Base-by-base conservation (phyloP, 2,329 filamentous ascomycete genomes). In the Pseudocercospora fuligena region DNA sequence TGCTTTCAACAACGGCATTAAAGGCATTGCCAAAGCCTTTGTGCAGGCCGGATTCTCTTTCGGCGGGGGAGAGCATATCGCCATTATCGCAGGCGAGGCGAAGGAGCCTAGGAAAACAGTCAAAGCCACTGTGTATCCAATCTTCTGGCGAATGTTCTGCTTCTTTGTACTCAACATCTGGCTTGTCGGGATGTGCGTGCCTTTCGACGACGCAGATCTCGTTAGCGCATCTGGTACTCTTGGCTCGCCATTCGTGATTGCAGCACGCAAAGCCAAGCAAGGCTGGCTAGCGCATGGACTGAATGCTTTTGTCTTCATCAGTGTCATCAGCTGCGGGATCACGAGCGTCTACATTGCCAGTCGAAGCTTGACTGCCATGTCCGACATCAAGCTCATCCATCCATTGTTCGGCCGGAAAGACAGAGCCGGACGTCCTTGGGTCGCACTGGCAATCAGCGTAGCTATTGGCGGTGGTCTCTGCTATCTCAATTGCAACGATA, bases 141-240 rank as follows among this genome's bases (percentile, higher is more conserved):
- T 78, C 8, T 78, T 78, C 61, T 78, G 73, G 74, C 74, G 76
- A 53, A 78, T 78, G 64, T 70, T 70, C 49, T 60, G 71, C 2
- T 78, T 78, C 60, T 78, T 78, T 59, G 73, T 78, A 14, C 69
- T 78, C 7, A 77, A 77, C 46, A 77, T 79, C 60, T 78, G 76
- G 76, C 73, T 78, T 0, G 76, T 79, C 8, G 77, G 77, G 4
- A 77, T 78, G 76, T 77, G 75, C 36, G 74, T 78, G 1, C 75
- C 76, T 5, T 77, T 66, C 19, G 46, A 77, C 54, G 77, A 78
- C 36, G 49, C 51, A 0, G 61, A 76, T 40, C 72, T 78, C n/a
- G 65, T 74, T 31, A 77, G 68, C 29, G 71, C 69, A 2, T 70
- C 68, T 12, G 76, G 76, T 12, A 78, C 76, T 1, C 63, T 78